These are phyloP conservation scores for Martensiomyces pterosporus DNA, from an alignment of 192 early-diverging fungal genomes.

Conservation along the genomic window DNA sequence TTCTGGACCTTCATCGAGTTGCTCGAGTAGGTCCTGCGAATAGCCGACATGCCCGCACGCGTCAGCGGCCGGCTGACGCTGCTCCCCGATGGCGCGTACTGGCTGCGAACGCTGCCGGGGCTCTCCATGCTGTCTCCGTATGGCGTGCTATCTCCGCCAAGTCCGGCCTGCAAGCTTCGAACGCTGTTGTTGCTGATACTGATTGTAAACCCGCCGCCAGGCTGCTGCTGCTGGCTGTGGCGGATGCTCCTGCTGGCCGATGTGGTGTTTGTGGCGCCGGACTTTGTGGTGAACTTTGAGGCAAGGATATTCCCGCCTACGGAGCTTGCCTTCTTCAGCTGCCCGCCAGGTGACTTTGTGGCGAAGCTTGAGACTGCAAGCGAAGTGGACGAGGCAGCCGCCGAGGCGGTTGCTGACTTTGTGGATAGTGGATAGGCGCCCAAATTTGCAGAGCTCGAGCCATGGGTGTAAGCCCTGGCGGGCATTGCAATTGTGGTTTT, in stretches of 20 bases:
- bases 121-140: slow-evolving; percentile 42
- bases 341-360: slow-evolving; percentile 12
- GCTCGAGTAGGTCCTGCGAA: slow-evolving; percentile 76
- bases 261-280: slow-evolving; percentile 13
- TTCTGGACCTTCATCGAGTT: slow-evolving; percentile 78
- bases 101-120: slow-evolving; percentile 44
- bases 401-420: slow-evolving; percentile 11
- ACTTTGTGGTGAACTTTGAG: slow-evolving; percentile 21
- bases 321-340: slow-evolving; percentile 46
- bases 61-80: slow-evolving; percentile 41
- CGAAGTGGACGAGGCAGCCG: slow-evolving; percentile 7
- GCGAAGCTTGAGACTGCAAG: slow-evolving; percentile 13
- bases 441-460: slow-evolving; percentile 14
- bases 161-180: slow-evolving; percentile 29
- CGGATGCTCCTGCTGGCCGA: too few species aligned
- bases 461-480: slow-evolving; percentile 39
- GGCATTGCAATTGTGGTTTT: slow-evolving; percentile 33
- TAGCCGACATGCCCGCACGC: slow-evolving; percentile 45
- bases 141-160: slow-evolving; percentile 1
- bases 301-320: slow-evolving; percentile 30
- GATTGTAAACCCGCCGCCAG: slow-evolving; percentile 31
- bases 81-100: slow-evolving; percentile 15
- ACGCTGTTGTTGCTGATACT: slow-evolving; percentile 50
- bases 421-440: slow-evolving; percentile 19
- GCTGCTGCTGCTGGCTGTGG: slow-evolving; percentile 1